These are phyloP conservation scores for Aspergillus felis DNA, from an alignment of 2,329 filamentous ascomycete genomes.

Conservation along the genomic window DNA sequence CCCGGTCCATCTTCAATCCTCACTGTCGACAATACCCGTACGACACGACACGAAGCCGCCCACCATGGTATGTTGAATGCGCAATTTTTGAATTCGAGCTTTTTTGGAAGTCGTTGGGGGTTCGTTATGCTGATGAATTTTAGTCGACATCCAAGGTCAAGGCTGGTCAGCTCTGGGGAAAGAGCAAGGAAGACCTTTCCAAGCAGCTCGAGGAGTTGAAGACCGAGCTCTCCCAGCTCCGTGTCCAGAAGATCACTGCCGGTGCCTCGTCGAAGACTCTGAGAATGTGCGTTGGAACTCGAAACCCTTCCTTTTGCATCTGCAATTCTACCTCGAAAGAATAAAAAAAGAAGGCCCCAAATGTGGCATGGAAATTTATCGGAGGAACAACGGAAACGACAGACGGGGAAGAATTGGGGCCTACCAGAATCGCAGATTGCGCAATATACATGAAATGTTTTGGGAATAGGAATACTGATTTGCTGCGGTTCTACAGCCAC, in stretches of 20 bases:
- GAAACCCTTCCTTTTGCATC: slow-evolving; percentile 10
- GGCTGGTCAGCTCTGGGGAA: slow-evolving; percentile 94
- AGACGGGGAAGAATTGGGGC: not conserved
- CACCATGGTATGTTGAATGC: slow-evolving; percentile 41
- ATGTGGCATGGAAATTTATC: not conserved
- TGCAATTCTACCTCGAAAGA: not conserved
- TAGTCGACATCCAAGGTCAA: slow-evolving; percentile 76
- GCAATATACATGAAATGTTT: not conserved
- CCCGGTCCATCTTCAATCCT: slow-evolving; percentile 40
- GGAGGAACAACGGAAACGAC: not conserved
- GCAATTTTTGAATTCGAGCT: slow-evolving; percentile 2
- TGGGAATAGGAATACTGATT: slow-evolving; percentile 24
- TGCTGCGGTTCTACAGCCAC: slow-evolving; percentile 59
- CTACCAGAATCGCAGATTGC: not conserved
- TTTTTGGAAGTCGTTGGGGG: not conserved
- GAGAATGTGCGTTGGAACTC: slow-evolving; percentile 73
- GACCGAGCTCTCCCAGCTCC: slow-evolving; percentile 91
- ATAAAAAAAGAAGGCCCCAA: not conserved
- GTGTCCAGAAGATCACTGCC: slow-evolving; percentile 95
- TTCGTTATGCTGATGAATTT: slow-evolving; percentile 20
- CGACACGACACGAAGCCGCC: slow-evolving; percentile 38
- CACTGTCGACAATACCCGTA: slow-evolving; percentile 44
- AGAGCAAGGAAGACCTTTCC: slow-evolving; percentile 97
- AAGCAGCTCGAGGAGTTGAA: slow-evolving; percentile 95
- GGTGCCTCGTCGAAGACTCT: slow-evolving; percentile 93